These are phyloP conservation scores for Linnemannia hyalina DNA, from an alignment of 192 early-diverging fungal species.

Conservation along the genomic window DNA sequence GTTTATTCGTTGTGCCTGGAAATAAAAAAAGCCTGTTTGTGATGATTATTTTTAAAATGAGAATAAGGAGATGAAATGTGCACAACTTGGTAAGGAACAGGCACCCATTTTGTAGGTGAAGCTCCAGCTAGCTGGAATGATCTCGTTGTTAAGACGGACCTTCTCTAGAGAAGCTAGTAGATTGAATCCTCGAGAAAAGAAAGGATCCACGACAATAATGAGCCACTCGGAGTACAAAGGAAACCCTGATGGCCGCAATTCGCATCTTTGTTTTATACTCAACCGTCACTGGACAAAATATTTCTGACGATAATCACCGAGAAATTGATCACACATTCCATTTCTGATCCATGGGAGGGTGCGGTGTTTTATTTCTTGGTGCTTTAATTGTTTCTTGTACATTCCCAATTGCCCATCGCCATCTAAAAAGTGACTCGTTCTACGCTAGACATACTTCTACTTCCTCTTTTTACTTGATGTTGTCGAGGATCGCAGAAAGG, in stretches of 20 bases:
- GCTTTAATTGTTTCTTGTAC: background rate
- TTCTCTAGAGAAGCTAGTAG: constrained; percentile 45
- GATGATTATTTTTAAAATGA: background rate
- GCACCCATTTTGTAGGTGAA: constrained; percentile 22
- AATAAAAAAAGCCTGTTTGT: background rate
- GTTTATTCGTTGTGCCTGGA: background rate
- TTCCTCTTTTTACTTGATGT: constrained; percentile 13
- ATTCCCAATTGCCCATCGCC: too few relatives aligned
- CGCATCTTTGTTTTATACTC: background rate
- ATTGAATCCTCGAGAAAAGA: constrained; percentile 19
- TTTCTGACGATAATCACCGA: background rate
- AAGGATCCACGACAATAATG: constrained; percentile 47
- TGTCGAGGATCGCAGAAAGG: constrained; percentile 41
- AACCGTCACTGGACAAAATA: background rate
- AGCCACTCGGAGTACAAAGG: constrained; percentile 47
- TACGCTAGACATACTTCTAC: background rate
- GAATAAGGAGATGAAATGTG: constrained; percentile 5
- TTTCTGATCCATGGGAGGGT: background rate
- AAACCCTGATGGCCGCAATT: background rate
- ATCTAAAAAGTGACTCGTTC: background rate
- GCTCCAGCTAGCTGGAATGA: constrained; percentile 46
- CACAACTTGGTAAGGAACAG: constrained; percentile 47
- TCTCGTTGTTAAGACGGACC: constrained; percentile 25
- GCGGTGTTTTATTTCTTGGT: background rate
- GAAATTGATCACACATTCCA: too few relatives aligned